These are phyloP conservation scores for Moniliophthora roreri DNA, from an alignment of 1,284 basidiomycete species.

Conservation along the genomic window DNA sequence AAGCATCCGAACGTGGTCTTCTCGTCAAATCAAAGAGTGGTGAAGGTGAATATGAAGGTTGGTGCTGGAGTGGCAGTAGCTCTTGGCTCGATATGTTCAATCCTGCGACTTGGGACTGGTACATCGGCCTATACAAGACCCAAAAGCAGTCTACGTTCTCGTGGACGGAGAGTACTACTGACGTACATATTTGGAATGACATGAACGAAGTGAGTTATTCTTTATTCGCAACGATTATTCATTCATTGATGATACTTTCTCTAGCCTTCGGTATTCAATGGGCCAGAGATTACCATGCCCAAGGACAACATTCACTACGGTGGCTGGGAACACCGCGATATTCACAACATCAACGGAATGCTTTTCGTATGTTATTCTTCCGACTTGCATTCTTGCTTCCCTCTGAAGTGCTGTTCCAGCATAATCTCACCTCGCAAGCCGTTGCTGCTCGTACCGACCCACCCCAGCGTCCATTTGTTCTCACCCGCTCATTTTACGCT, in stretches of 20 bases:
- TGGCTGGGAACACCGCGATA: constrained; percentile 97
- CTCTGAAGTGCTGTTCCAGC: constrained; percentile 42
- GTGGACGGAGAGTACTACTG: constrained; percentile 77
- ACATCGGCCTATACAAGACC: constrained; percentile 82
- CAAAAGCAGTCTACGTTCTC: constrained; percentile 51
- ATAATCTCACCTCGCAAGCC: constrained; percentile 86
- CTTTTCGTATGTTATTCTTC: constrained; percentile 56
- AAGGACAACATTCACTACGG: constrained; percentile 90
- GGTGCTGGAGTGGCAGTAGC: constrained; percentile 97
- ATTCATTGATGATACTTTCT: constrained; percentile 4
- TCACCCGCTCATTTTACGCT: constrained; percentile 93
- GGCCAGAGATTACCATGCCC: constrained; percentile 97
- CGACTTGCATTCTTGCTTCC: constrained; percentile 1
- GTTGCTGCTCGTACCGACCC: constrained; percentile 75
- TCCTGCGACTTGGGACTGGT: constrained; percentile 89
- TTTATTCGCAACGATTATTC: constrained; percentile 10
- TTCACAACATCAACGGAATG: constrained; percentile 95
- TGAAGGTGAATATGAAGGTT: constrained; percentile 89
- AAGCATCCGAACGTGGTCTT: constrained; percentile 78
- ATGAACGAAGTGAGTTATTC: constrained; percentile 87
- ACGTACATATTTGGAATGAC: constrained; percentile 95
- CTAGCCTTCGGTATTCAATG: constrained; percentile 95
- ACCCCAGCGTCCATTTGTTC: constrained; percentile 87
- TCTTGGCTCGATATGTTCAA: constrained; percentile 99
- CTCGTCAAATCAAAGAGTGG: constrained; percentile 83